Evolutionary conservation across 108 stramenopile species (phyloP), one percentile per base, ranked within the genome.

Genomic region (Aurantiochytrium sp.): DNA sequence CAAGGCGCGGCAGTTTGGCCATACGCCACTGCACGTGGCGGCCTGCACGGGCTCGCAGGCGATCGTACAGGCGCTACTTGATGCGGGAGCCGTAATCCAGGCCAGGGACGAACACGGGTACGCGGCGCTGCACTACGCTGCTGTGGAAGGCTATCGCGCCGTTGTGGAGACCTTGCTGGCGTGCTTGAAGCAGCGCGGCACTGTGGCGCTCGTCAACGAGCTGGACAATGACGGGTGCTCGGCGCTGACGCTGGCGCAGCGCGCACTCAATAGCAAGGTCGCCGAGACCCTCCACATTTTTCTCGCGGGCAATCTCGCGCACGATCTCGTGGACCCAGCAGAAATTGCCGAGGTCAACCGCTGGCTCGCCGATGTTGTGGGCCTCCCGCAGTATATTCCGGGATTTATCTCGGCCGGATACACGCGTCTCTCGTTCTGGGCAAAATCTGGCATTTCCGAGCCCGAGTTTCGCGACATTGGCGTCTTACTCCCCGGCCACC

Each of bases 381-480:
- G 30, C 8, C 73, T 81, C 6, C 73, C 73, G 6, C 42, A 41
- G n/a, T 81, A 81, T 42, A 48, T 48, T n/a, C 42, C 39, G 1
- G 73, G 73, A 3, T 81, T 81, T 48, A 81, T 81, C 15, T 81
- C 73, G 45, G 42, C 39, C 6, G 73, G 73, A 24, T 81, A 81
- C 73, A 81, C 73, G n/a, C 21, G 73, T n/a, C 73, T 81, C 12
- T 12, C 39, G n/a, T 81, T 81, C 3, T 81, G 73, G 73, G 73
- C 73, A 12, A 81, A 81, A 81, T 27, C 45, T 21, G 73, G 73
- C 24, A 12, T 81, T 12, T 22, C 73, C n/a, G 39, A 41, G 24
- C 19, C 39, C 6, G 73, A 81, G n/a, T 81, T 48, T n/a, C 73
- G 45, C 10, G 42, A 81, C 10, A 81, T 81, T 3, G 73, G 73